Evolutionary conservation across 2,329 filamentous ascomycete species (phyloP).

Genomic region (Chrysosporium keratinophilum): DNA sequence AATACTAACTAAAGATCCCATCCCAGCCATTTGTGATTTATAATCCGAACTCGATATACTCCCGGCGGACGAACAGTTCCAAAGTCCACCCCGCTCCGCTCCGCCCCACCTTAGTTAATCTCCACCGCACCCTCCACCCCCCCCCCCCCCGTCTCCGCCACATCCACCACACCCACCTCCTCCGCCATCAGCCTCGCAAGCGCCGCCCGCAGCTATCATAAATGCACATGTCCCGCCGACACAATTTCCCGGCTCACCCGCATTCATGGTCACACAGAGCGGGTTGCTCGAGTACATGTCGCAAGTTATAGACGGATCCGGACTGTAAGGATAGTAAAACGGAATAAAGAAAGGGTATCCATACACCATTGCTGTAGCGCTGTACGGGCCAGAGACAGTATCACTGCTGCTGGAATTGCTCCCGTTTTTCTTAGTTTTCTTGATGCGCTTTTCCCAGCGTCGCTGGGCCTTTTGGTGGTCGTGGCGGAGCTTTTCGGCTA

Average conservation of each 20-base stretch:
- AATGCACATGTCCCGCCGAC: slow-evolving; percentile 31
- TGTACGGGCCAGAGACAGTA: not conserved
- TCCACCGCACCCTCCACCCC: slow-evolving; percentile 16
- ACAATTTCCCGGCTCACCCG: slow-evolving; percentile 35
- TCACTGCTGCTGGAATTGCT: not conserved
- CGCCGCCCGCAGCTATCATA: slow-evolving; percentile 23
- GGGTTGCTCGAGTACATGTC: slow-evolving; percentile 38
- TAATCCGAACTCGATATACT: not conserved
- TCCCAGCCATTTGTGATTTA: no score
- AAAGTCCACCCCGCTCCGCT: not conserved
- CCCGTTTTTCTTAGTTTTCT: not conserved
- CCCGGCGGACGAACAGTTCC: not conserved
- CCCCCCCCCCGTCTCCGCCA: slow-evolving; percentile 38
- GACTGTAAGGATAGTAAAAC: slow-evolving; percentile 40
- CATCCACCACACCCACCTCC: slow-evolving; percentile 33
- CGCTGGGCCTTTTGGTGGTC: slow-evolving; percentile 43
- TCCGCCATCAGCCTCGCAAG: slow-evolving; percentile 32
- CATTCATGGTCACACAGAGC: slow-evolving; percentile 33
- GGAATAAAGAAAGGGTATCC: slow-evolving; percentile 39
- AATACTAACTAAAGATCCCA: no score
- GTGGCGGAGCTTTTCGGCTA: slow-evolving; percentile 40
- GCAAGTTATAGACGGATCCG: slow-evolving; percentile 34
- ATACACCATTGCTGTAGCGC: slow-evolving; percentile 30
- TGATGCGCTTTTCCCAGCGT: slow-evolving; percentile 25
- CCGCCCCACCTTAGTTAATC: not conserved